Evolutionary conservation across 768 basidiomycete species (phyloP), one percentile per base, ranked within the genome.

Genomic region (Hericium rajendrae): DNA sequence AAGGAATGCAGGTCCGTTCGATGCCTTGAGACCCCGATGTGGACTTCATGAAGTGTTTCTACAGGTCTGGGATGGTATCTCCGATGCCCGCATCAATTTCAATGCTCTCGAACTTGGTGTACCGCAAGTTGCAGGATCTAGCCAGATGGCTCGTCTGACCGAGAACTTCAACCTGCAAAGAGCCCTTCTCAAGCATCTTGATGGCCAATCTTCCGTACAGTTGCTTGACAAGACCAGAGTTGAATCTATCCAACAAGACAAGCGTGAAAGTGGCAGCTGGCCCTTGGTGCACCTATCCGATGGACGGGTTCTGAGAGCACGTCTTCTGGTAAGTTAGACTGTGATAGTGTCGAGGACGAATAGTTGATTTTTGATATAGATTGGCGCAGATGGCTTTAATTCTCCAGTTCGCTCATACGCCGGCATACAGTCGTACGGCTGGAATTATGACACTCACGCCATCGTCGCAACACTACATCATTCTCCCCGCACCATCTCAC

Each of bases 101-200:
- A 75, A 78, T 41, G 76, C 86, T 0, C 72, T 79, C 1, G 79
- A 83, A 20, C 57, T 82, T 20, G 72, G 58, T 28, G 26, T 61
- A 39, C 24, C 53, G 69, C 18, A 58, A 70, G 54, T 37, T 32
- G 32, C 58, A 2, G 65, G 69, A 22, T 68, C 65, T 6, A 59
- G 59, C 28, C 75, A 76, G 69, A 91, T 98, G 87, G 84, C 93
- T 15, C 83, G 82, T 22, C 73, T 98, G 65, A 92, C 86, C 0
- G 97, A 99, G 71, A 97, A 94, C 65, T 74, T 93, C 48, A 98
- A 98, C 66, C 76, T 99, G 1, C 97, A 98, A 71, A 82, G 86
- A 1, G 93, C 81, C 1, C 80, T 94, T 38, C 77, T 98, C 13
- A 76, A 76, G 1, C 80, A 81, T 64, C 76, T 97, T 10, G 73